Conservation (phyloP, 257 asterid species). For the Salvia rosmarinus region DNA sequence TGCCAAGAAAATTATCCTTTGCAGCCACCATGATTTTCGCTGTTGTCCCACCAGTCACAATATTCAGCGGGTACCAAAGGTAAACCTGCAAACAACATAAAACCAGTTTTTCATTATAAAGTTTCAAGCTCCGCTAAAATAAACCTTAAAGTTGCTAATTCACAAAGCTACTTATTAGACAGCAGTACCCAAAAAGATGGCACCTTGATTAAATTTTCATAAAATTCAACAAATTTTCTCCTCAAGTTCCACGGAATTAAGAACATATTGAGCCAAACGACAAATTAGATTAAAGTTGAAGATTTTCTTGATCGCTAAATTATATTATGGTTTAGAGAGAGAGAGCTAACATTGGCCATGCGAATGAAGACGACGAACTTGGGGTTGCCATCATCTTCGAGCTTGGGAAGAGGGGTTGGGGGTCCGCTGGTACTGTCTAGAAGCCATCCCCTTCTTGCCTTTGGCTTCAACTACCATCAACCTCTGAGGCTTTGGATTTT, state of each 20-base stretch:
- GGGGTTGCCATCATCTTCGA: slow-evolving; percentile 98
- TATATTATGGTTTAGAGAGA: neutral
- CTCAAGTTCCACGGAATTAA: no score
- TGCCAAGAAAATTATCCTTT: slow-evolving; percentile 88
- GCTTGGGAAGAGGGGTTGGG: slow-evolving; percentile 83
- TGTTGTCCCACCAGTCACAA: slow-evolving; percentile 94
- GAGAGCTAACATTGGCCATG: slow-evolving; percentile 68
- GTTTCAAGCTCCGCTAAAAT: neutral
- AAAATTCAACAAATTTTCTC: neutral
- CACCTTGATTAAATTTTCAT: slow-evolving; percentile 10
- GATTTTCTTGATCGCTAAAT: neutral
- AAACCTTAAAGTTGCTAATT: slow-evolving; percentile 11
- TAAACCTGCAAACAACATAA: slow-evolving; percentile 63
- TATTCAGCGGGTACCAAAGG: slow-evolving; percentile 93
- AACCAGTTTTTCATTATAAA: slow-evolving; percentile 25
- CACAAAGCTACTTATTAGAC: neutral
- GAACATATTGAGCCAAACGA: neutral
- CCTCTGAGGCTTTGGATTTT: slow-evolving; percentile 4
- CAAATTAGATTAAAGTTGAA: neutral
- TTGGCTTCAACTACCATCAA: slow-evolving; percentile 73
- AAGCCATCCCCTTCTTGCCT: slow-evolving; percentile 89
- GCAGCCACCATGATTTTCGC: slow-evolving; percentile 98
- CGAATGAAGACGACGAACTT: slow-evolving; percentile 88
- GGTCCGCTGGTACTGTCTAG: slow-evolving; percentile 67
- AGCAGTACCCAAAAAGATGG: neutral